phyloP scores from a whole-genome alignment of 305 asterid genomes.

The Fraxinus xanthoxyloides region DNA sequence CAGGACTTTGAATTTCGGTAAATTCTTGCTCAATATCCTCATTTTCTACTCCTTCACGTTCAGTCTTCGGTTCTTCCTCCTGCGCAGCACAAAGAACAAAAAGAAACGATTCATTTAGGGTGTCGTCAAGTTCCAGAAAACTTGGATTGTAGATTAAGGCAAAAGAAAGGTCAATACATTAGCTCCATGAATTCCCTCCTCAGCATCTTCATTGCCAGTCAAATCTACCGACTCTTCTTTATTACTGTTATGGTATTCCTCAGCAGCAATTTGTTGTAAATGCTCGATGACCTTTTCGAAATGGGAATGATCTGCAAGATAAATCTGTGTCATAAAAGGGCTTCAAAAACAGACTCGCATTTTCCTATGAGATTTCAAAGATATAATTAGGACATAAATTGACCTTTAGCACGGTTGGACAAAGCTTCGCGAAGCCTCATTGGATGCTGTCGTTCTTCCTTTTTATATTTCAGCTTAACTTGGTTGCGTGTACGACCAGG shows the following conservation, averaged over 20 bases:
- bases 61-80: slow-evolving; percentile 46
- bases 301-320: slow-evolving; percentile 66
- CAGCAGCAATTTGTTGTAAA: slow-evolving; percentile 53
- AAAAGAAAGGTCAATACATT: slow-evolving; percentile 19
- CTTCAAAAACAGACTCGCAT: background rate
- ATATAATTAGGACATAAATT: slow-evolving; percentile 1
- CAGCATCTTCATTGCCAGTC: slow-evolving; percentile 43
- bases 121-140: background rate
- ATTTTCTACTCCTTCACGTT: slow-evolving; percentile 28
- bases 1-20: slow-evolving; percentile 32
- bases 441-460: slow-evolving; percentile 81
- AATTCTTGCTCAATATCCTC: slow-evolving; percentile 26
- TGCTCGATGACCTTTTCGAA: slow-evolving; percentile 51
- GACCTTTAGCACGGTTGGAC: slow-evolving; percentile 73
- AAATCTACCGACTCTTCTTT: slow-evolving; percentile 41
- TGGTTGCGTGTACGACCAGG: slow-evolving; percentile 75
- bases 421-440: slow-evolving; percentile 74
- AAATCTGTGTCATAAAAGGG: background rate
- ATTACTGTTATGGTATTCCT: slow-evolving; percentile 43
- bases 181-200: slow-evolving; percentile 35
- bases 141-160: background rate
- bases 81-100: slow-evolving; percentile 17
- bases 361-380: background rate
- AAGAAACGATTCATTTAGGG: background rate
- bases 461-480: slow-evolving; percentile 69